Base-by-base conservation (phyloP, 495 filamentous ascomycete species). In the Articulospora tetracladia region DNA sequence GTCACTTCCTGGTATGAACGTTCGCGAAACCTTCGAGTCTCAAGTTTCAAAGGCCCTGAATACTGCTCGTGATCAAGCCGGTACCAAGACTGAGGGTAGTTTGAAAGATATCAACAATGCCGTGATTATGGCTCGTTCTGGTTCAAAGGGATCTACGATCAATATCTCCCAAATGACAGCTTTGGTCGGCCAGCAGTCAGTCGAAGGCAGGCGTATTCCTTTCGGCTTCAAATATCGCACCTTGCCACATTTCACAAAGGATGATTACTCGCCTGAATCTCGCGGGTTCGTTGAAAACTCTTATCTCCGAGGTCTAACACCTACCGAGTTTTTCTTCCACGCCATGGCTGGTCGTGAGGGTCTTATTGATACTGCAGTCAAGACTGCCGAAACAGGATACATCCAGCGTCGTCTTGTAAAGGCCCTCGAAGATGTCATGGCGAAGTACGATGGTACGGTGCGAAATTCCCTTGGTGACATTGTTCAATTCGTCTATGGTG, bases 141-240 rank as follows among this genome's bases (percentile, higher is more conserved):
- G 94, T 65, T 98, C 95, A 59, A 99, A 99, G 78, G 94, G 94
- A 64, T 96, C 94, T 4, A 90, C 90, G 2, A 98, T 98, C 76
- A 99, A 99, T 71, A 98, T 99, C 65, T 97, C 95, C 19, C 94
- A 99, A 73, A 99, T 99, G 94, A 93, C 92, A 51, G 93, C 95
- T 13, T 80, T 97, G 53, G 94, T 99, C 22, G 94, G 94, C 53
- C 94, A 99, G 65, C 94, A 99, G 70, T 94, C 92, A 30, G 92
- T 99, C 17, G 94, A 99, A 72, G 94, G 94, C 65, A 97, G 97
- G 76, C 93, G 94, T 77, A 97, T 99, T 79, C 94, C 95, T 0
- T 99, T 99, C 70, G 94, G 94, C 27, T 99, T 99, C 84, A 97
- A 97, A 70, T 98, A 98, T 70, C 90, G 94, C 28, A 96, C 94